These are phyloP conservation scores for Blastobotrys petasosporus DNA, from an alignment of 1,139 yeast species.

Conservation along the genomic window DNA sequence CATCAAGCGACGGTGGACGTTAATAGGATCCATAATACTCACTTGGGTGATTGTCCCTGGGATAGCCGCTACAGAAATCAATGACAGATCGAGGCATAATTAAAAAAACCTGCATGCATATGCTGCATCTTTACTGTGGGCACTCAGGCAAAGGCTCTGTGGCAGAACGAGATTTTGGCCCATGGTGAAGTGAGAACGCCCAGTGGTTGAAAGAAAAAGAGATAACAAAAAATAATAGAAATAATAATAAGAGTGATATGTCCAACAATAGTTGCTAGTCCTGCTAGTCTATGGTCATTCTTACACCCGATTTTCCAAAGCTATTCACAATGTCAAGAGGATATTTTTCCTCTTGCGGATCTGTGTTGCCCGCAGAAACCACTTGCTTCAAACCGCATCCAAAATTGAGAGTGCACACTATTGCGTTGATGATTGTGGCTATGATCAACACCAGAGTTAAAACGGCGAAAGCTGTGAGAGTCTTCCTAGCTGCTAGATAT, in stretches of 20 bases:
- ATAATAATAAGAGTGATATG: neutral
- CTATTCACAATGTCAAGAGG: slow-evolving; percentile 8
- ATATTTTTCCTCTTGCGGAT: slow-evolving; percentile 9
- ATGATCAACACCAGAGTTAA: slow-evolving; percentile 41
- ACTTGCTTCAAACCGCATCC: slow-evolving; percentile 38
- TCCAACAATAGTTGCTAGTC: neutral
- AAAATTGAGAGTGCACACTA: slow-evolving; percentile 38
- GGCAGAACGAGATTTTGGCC: too few relatives aligned
- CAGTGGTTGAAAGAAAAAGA: neutral
- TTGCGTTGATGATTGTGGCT: slow-evolving; percentile 38
- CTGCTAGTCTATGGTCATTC: slow-evolving; percentile 13
- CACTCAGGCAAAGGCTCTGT: too few relatives aligned
- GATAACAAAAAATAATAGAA: neutral
- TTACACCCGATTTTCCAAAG: slow-evolving; percentile 2
- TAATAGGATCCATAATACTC: too few relatives aligned
- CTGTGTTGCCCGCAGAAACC: slow-evolving; percentile 12
- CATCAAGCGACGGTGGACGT: too few relatives aligned
- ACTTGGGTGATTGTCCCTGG: too few relatives aligned
- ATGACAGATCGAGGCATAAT: too few relatives aligned
- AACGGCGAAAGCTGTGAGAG: slow-evolving; percentile 45
- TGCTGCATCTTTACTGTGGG: too few relatives aligned
- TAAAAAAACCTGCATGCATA: too few relatives aligned
- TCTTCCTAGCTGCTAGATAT: slow-evolving; percentile 46
- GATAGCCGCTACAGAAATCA: too few relatives aligned
- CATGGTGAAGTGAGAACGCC: neutral